Conservation (phyloP, 2,329 filamentous ascomycete species). For the Fusarium nanum region DNA sequence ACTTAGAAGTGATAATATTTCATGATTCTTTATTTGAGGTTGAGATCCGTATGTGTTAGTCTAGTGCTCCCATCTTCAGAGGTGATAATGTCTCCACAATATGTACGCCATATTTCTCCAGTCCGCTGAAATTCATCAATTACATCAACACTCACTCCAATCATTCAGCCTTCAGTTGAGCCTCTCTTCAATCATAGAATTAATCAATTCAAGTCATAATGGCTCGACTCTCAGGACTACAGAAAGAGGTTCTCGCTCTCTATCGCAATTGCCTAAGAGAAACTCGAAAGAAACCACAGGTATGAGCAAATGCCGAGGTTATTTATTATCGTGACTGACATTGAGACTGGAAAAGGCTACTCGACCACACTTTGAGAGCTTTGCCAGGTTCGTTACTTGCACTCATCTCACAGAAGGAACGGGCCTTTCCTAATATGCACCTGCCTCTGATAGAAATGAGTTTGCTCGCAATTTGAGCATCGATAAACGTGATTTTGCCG, state of each 20-base stretch:
- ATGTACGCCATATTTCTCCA: constrained; percentile 5
- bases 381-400: constrained; percentile 65
- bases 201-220: constrained; percentile 12
- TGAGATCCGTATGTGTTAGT: background rate
- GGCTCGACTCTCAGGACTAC: constrained; percentile 79
- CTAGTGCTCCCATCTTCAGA: background rate
- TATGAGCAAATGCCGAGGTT: constrained; percentile 50
- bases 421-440: constrained; percentile 47
- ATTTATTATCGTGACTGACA: constrained; percentile 22
- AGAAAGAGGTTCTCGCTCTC: constrained; percentile 85
- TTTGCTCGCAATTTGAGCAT: constrained; percentile 77
- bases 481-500: constrained; percentile 85
- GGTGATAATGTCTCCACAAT: constrained; percentile 26
- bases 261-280: constrained; percentile 89
- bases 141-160: constrained; percentile 20
- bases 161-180: background rate
- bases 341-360: constrained; percentile 53
- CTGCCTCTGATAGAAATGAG: constrained; percentile 66
- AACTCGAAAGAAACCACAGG: constrained; percentile 81
- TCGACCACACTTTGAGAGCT: constrained; percentile 71
- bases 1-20: background rate
- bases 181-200: background rate
- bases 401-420: background rate
- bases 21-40: background rate
- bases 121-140: constrained; percentile 7